These are phyloP conservation scores for Gossypium ekmanianum DNA, from an alignment of 345 rosid genomes.

Conservation along the genomic window DNA sequence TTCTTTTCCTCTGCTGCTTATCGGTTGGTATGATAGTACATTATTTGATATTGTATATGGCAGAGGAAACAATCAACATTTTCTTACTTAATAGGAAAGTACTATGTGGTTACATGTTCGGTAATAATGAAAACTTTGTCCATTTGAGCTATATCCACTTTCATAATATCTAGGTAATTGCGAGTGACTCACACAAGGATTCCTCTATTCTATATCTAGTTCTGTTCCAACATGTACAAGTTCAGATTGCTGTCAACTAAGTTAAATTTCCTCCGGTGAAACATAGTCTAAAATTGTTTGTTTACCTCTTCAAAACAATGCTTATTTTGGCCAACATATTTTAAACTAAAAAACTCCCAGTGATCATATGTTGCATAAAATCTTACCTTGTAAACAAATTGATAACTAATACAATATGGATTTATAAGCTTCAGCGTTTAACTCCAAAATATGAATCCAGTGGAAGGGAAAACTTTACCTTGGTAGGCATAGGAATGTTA, in stretches of 20 bases:
- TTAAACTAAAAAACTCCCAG: background rate
- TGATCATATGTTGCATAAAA: background rate
- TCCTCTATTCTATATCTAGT: background rate
- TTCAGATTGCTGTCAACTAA: background rate
- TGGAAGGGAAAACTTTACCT: background rate
- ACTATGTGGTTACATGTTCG: background rate
- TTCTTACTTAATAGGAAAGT: background rate
- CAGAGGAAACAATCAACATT: background rate
- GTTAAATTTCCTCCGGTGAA: background rate
- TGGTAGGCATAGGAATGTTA: background rate
- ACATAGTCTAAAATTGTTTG: background rate
- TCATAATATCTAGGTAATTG: background rate
- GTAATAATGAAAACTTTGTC: background rate
- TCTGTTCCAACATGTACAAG: background rate
- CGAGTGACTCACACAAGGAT: background rate
- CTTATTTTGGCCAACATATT: no score
- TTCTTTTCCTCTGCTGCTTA: background rate
- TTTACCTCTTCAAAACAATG: no score
- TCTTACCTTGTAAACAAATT: background rate
- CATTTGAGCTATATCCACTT: background rate
- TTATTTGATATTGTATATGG: background rate
- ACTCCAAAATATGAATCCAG: background rate
- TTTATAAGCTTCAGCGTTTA: background rate
- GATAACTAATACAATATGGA: background rate
- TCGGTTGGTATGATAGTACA: background rate